These are phyloP conservation scores for Myxozyma vanderwaltii DNA, from an alignment of 805 yeast species.

Conservation along the genomic window DNA sequence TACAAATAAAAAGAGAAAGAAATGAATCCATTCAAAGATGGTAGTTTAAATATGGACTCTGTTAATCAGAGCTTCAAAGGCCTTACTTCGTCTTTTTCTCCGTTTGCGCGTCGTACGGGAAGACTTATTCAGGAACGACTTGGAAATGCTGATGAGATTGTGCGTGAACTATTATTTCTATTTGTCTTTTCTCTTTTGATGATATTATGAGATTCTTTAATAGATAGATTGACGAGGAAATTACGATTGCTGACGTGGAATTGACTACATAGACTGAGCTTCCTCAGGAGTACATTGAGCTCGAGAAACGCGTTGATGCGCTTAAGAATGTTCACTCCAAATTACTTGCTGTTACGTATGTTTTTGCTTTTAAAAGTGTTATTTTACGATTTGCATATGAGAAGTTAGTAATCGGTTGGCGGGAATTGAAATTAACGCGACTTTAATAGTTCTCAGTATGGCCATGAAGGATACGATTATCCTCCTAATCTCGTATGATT, in stretches of 20 bases:
- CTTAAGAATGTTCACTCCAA: slow-evolving; percentile 67
- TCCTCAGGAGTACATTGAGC: slow-evolving; percentile 76
- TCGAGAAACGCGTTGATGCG: slow-evolving; percentile 73
- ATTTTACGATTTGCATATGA: too few relatives aligned
- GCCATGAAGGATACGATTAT: slow-evolving; percentile 78
- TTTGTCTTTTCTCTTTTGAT: neutral
- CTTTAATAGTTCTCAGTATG: slow-evolving; percentile 54
- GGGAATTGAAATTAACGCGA: slow-evolving; percentile 42
- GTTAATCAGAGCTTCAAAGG: slow-evolving; percentile 47
- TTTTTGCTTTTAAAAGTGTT: slow-evolving; percentile 38
- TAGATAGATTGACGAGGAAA: neutral
- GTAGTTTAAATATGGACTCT: slow-evolving; percentile 34
- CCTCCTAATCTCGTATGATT: slow-evolving; percentile 59
- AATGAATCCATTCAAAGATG: slow-evolving; percentile 27
- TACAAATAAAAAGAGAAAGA: neutral
- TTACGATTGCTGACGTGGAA: neutral
- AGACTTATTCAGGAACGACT: slow-evolving; percentile 76
- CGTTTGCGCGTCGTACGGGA: slow-evolving; percentile 78
- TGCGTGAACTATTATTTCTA: slow-evolving; percentile 22
- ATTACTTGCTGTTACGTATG: slow-evolving; percentile 53
- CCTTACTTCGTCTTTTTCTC: slow-evolving; percentile 54
- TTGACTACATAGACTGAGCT: slow-evolving; percentile 56
- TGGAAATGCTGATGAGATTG: slow-evolving; percentile 76
- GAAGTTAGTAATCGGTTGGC: slow-evolving; percentile 30
- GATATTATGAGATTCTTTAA: too few relatives aligned